Evolutionary conservation across 176 grass and related monocot genomes (phyloP), one percentile per base, ranked within the genome.

Genomic region (Saccharum officinarum): DNA sequence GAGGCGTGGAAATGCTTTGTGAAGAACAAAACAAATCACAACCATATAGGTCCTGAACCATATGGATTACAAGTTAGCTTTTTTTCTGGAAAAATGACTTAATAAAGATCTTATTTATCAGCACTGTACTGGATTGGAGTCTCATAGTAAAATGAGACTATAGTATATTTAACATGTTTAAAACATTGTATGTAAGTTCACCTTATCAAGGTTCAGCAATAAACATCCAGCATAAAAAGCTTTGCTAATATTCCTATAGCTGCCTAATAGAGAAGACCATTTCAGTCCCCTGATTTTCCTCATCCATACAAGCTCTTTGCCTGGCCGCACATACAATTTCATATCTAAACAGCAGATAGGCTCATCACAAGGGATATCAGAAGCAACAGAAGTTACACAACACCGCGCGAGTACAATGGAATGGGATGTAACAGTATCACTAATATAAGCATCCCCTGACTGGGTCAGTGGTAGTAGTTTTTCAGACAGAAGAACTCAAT

Each of bases 141-240:
- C 46, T 49, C 46, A 46, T 46, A 49, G 46, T 49, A 49, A 49
- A 49, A 49, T 49, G 14, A 49, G 14, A 49, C 46, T 46, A 4
- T 16, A 47, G 12, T 15, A 47, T 14, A 15, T 47, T 47, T 47
- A 49, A 49, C 46, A 5, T 49, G 46, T 15, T 16, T 16, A 49
- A 13, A 49, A 16, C 14, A 49, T 16, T 49, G 46, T 41, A 47
- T 49, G 46, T 41, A 47, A 67, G 17, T 18, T 44, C 37, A 46
- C 54, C 2, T 83, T 46, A 34, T 34, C 52, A 62, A 46, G 30
- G 15, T 7, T 74, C 46, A 0, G 41, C 30, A 63, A 28, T 10
- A 74, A 9, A 30, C 34, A 39, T 83, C 16, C 54, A 64, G 6
- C 28, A 15, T 49, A 46, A 83, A 83, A 83, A 60, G 41, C n/a